Percentiles rank a stretch among this genome's conserved stretches.
Evolutionary conservation across 108 stramenopile genomes (phyloP).

Genomic region (Fragilariopsis cylindrus): DNA sequence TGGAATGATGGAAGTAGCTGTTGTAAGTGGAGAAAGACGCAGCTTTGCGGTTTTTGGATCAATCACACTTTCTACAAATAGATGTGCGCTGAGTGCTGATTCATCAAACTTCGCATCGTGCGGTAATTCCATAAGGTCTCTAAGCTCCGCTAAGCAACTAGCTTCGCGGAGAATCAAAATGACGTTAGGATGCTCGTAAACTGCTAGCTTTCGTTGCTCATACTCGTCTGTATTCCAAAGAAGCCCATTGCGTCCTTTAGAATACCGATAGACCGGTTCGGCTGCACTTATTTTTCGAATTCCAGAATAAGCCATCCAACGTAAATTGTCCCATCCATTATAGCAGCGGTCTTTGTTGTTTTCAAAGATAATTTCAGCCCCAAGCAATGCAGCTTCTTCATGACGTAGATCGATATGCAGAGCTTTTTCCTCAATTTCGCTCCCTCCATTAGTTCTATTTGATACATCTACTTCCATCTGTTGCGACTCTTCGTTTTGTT

Average conservation of each 20-base stretch:
- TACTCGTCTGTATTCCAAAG: conserved; percentile 50
- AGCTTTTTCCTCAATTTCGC: neutral
- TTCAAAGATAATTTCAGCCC: conserved; percentile 36
- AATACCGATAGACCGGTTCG: conserved; percentile 23
- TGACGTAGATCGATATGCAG: conserved; percentile 3
- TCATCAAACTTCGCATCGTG: conserved; percentile 22
- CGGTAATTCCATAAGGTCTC: conserved; percentile 46
- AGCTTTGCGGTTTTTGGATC: conserved; percentile 77
- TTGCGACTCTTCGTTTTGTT: neutral
- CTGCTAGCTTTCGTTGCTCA: conserved; percentile 39
- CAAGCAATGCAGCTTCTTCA: conserved; percentile 21
- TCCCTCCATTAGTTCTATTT: neutral
- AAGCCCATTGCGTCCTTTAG: conserved; percentile 28
- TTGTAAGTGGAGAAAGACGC: conserved; percentile 74
- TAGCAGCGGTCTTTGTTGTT: conserved; percentile 10
- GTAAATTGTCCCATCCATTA: conserved; percentile 58
- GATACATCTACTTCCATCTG: neutral
- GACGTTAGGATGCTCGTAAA: conserved; percentile 56
- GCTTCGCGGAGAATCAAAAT: conserved; percentile 63
- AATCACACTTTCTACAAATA: conserved; percentile 70
- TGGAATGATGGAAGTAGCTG: conserved; percentile 52
- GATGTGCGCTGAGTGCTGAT: conserved; percentile 34
- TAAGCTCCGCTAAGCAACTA: conserved; percentile 50
- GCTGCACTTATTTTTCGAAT: conserved; percentile 30
- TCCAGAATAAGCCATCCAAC: conserved; percentile 55